A percentile compares a stretch with the other conserved stretches of the same genome.
These are phyloP conservation scores for Komagataella pseudopastoris DNA, from an alignment of 805 yeast genomes.

Conservation along the genomic window DNA sequence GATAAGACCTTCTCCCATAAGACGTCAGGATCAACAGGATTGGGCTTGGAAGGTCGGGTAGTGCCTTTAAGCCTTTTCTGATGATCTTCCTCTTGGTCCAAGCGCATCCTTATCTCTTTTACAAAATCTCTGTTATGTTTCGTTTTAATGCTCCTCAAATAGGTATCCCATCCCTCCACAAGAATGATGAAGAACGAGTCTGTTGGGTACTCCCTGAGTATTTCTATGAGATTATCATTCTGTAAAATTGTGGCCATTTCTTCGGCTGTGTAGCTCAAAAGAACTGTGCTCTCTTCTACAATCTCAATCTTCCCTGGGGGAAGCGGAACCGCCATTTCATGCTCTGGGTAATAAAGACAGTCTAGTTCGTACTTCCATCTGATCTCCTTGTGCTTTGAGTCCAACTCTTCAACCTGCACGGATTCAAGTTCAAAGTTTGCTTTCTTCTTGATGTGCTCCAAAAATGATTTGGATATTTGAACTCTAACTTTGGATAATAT, in stretches of 20 bases:
- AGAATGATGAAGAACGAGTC: conserved; percentile 26
- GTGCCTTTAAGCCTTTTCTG: not conserved
- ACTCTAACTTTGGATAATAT: conserved; percentile 31
- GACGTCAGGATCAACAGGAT: not conserved
- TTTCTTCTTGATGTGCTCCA: not conserved
- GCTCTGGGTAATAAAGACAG: conserved; percentile 31
- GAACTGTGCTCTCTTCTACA: conserved; percentile 27
- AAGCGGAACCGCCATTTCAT: conserved; percentile 45
- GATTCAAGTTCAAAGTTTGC: not conserved
- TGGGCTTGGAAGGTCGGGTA: not conserved
- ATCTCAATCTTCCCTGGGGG: conserved; percentile 10
- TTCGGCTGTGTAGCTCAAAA: conserved; percentile 32
- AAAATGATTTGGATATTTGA: not conserved
- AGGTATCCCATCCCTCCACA: conserved; percentile 34
- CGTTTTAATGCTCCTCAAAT: conserved; percentile 26
- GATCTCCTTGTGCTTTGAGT: conserved; percentile 22
- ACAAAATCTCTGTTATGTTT: conserved; percentile 32
- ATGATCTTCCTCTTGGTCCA: conserved; percentile 3
- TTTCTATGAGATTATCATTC: conserved; percentile 11
- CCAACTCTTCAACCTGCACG: not conserved
- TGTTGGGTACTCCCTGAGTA: conserved; percentile 11
- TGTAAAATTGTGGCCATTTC: conserved; percentile 20
- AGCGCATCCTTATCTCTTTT: conserved; percentile 18
- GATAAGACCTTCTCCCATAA: conserved; percentile 6
- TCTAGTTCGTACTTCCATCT: conserved; percentile 36